Percentiles rank a stretch among this genome's conserved stretches.
These are phyloP conservation scores for Sphagnum fallax DNA, from an alignment of 228 moss, liverwort and hornwort genomes.

Conservation along the genomic window DNA sequence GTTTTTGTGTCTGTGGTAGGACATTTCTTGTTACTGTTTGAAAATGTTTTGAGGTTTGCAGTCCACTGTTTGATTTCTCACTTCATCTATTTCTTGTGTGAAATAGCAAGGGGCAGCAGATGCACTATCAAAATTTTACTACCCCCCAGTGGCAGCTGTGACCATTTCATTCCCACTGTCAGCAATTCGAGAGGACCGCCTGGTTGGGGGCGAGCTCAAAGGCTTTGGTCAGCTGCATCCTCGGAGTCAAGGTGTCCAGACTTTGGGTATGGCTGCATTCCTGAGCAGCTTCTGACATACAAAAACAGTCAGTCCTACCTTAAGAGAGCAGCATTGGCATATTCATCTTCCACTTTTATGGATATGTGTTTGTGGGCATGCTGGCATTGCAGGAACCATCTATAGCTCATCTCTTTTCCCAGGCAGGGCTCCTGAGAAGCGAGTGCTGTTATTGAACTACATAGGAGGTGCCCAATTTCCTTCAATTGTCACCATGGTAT, in stretches of 20 bases:
- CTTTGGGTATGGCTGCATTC: constrained; percentile 48
- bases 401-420: constrained; percentile 96
- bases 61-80: background rate
- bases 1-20: background rate
- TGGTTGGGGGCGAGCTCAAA: constrained; percentile 71
- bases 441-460: constrained; percentile 88
- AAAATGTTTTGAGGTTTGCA: background rate
- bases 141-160: constrained; percentile 92
- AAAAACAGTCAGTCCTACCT: background rate
- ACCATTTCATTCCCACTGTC: constrained; percentile 87
- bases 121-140: constrained; percentile 73
- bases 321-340: background rate
- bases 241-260: constrained; percentile 96
- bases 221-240: constrained; percentile 99
- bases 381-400: constrained; percentile 66
- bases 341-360: background rate
- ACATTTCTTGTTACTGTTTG: background rate
- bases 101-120: constrained; percentile 66
- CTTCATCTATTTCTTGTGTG: background rate
- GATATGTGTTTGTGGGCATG: background rate
- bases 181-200: constrained; percentile 71
- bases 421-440: constrained; percentile 85
- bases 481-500: constrained; percentile 70
- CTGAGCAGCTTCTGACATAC: background rate
- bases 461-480: constrained; percentile 86